Base-by-base conservation (phyloP, 495 filamentous ascomycete species). In the Aspergillus haitiensis region DNA sequence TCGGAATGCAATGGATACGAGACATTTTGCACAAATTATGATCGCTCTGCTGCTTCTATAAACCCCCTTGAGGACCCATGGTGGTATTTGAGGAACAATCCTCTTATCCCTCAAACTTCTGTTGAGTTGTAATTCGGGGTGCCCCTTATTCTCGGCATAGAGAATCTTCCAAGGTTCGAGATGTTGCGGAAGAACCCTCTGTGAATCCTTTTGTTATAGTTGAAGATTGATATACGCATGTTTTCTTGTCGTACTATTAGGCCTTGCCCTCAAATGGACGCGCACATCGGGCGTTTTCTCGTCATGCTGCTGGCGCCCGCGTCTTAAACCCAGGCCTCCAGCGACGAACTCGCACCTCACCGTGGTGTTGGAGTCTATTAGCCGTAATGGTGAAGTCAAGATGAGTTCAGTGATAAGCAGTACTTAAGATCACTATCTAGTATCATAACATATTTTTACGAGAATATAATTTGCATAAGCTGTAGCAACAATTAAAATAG, bases 91-190 rank as follows among this genome's bases (percentile, higher is more conserved):
- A n/a, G n/a, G n/a, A n/a, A n/a, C n/a, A n/a, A n/a, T n/a, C n/a
- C n/a, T n/a, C n/a, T n/a, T n/a, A n/a, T n/a, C n/a, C n/a, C n/a
- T n/a, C n/a, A n/a, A n/a, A n/a, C n/a, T n/a, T n/a, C n/a, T n/a
- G n/a, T n/a, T n/a, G n/a, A n/a, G n/a, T n/a, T n/a, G n/a, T n/a
- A n/a, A n/a, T n/a, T n/a, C n/a, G n/a, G n/a, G n/a, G n/a, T n/a
- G n/a, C 27, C 2, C n/a, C 49, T 34, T 33, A 27, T 18, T 50
- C 47, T 21, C 49, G 31, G 11, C 31, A 11, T n/a, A 52, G 49
- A 16, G 7, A 52, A 52, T 52, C 49, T 8, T 52, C 49, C 34
- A 9, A 52, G 21, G 35, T 36, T 36, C 50, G 50, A 52, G 31
- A 52, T 32, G 13, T 36, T 5, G 9, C 50, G 37, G 50, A 52